Base-by-base conservation (phyloP, 192 early-diverging fungal species). In the Backusella luteola region DNA sequence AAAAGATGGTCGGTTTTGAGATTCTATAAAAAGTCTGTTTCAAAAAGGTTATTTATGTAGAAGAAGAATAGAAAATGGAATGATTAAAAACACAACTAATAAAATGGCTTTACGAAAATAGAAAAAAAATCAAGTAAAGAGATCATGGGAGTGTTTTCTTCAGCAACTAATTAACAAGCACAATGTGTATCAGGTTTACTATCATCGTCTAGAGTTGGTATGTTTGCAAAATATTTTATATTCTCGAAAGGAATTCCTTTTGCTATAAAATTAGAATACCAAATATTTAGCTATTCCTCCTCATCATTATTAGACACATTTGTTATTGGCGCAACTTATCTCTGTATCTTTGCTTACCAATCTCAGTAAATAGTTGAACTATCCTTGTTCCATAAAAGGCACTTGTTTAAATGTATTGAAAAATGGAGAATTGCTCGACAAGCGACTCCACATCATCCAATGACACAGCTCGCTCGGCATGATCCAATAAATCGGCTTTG, bases 381-480 rank as follows among this genome's bases (percentile, higher is more conserved):
- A 99, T 94, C 59, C 90, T 91, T 44, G 92, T 88, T 4, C 95
- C 95, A 1, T 91, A 90, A 83, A 95, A 95, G 59, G 97, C 94
- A 66, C 91, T 92, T 36, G 97, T 94, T 86, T 99, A 96, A 76
- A 93, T 86, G 81, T 95, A 98, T 72, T 97, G 80, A 44, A 99
- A 84, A 6, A 91, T 92, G 32, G 86, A 81, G n/a, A 26, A 29
- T 75, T 96, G 93, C n/a, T 75, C 78, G 32, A 83, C 77, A 32
- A 86, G 82, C 14, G 80, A 80, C 23, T 79, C 79, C 1, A 84
- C 80, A 41, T 87, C 86, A 15, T 87, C 87, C 4, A 76, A 79
- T 8, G 79, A 38, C 21, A 77, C 73, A 84, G 83, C 56, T 82
- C 79, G 17, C 17, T 34, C 70, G 32, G 23, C 69, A 67, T 44